Base-by-base conservation (phyloP, 2,329 filamentous ascomycete species). In the Cladosporium sp. region DNA sequence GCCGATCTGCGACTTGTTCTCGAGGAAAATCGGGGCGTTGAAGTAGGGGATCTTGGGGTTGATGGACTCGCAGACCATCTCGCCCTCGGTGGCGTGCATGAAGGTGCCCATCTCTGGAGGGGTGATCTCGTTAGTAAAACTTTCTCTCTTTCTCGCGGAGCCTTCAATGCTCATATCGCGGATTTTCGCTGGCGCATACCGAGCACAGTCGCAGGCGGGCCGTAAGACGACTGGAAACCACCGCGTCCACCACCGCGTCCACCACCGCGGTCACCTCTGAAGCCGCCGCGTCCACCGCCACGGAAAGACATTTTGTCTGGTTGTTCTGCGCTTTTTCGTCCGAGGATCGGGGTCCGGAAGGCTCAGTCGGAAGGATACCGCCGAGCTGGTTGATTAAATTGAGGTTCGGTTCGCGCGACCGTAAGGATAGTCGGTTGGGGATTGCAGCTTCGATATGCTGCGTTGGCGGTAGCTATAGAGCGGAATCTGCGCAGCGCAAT, bases 31-130 rank as follows among this genome's bases (percentile, higher is more conserved):
- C 67, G 92, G 92, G 62, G 94, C 94, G 82, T 97, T 97, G 88
- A 99, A 99, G 81, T 96, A 96, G 63, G 94, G 94, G 65, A 99
- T 88, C 80, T 97, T 97, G 69, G 88, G 81, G 82, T 97, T 97
- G 77, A 89, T 88, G 67, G 90, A 95, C 77, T 92, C 88, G 88
- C 93, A 97, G 68, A 99, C 88, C 84, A 99, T 94, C 78, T 99
- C 94, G 75, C 93, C 93, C 78, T 99, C 94, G 79, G 90, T 93
- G 60, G 92, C 87, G 80, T 99, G 94, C 74, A 97, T 78, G 78
- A 97, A 96, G 65, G 85, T 85, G 76, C 94, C 94, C 88, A 99
- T 91, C 80, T 97, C 94, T 64, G 38, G 19, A 9, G 30, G 39
- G 42, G 22, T 15, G 6, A n/a, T 17, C 5, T 30, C 12, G 20